phyloP scores from a whole-genome alignment of 441 rosid species.

The Populus tomentosa region DNA sequence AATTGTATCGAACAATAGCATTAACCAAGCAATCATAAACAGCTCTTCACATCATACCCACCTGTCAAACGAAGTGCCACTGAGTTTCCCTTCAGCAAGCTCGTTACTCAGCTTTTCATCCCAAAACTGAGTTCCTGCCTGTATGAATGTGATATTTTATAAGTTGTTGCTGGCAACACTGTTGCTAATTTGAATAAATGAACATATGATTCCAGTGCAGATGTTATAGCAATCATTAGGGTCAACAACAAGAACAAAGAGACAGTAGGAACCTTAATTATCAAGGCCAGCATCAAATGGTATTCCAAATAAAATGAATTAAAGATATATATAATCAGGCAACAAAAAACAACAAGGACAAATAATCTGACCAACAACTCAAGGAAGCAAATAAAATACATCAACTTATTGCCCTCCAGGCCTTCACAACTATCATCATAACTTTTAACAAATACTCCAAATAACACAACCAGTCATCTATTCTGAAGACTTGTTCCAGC shows the following conservation, averaged over 20 bases:
- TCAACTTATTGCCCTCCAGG: neutral
- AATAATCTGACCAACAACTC: neutral
- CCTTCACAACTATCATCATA: neutral
- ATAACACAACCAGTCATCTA: neutral
- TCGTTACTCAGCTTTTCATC: conserved; percentile 85
- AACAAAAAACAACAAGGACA: neutral
- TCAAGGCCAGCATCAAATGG: neutral
- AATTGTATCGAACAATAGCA: neutral
- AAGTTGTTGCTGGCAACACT: neutral
- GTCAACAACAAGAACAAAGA: neutral
- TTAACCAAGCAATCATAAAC: neutral
- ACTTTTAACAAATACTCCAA: neutral
- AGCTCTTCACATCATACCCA: conserved; percentile 17
- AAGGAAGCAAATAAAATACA: neutral
- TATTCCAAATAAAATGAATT: neutral
- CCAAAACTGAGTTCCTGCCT: conserved; percentile 99
- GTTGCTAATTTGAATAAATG: neutral
- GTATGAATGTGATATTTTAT: neutral
- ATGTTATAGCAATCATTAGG: neutral
- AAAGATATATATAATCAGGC: neutral
- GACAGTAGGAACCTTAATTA: too few relatives aligned
- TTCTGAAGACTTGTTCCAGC: neutral
- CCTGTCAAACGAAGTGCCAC: conserved; percentile 84
- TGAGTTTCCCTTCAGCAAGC: conserved; percentile 75
- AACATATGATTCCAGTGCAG: neutral